A percentile compares a stretch with the other conserved stretches of the same genome.
Conservation (phyloP, 2,329 filamentous ascomycete genomes). For the Fusarium pininemorale region DNA sequence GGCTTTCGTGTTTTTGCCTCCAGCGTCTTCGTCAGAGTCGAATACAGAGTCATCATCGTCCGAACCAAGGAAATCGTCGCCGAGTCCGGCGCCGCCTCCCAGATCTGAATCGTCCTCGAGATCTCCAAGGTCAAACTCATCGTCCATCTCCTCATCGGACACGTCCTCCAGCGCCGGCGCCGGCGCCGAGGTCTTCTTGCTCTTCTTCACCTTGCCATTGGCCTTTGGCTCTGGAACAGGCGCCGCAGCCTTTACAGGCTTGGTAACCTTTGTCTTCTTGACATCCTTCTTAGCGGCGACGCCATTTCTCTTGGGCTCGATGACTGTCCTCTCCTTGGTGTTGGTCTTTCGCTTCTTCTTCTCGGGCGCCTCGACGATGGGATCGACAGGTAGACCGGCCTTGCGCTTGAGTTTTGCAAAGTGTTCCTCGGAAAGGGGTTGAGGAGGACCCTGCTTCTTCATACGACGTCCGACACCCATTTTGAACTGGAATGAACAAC, state of each 20-base stretch:
- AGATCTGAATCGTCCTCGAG: slow-evolving; percentile 56
- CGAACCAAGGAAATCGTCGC: slow-evolving; percentile 69
- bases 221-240: slow-evolving; percentile 40
- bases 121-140: slow-evolving; percentile 57
- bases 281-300: slow-evolving; percentile 41
- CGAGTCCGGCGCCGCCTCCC: slow-evolving; percentile 49
- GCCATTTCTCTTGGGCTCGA: slow-evolving; percentile 44
- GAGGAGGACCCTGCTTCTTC: slow-evolving; percentile 92
- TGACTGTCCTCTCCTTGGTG: slow-evolving; percentile 43
- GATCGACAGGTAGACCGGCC: slow-evolving; percentile 72
- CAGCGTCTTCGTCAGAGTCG: slow-evolving; percentile 75
- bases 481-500: slow-evolving; percentile 44
- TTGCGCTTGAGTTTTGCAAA: slow-evolving; percentile 87
- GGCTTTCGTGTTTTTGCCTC: slow-evolving; percentile 58
- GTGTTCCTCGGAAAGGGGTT: slow-evolving; percentile 81
- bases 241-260: slow-evolving; percentile 46
- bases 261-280: slow-evolving; percentile 47
- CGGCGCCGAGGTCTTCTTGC: slow-evolving; percentile 48
- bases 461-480: slow-evolving; percentile 94
- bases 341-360: slow-evolving; percentile 64
- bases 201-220: slow-evolving; percentile 45
- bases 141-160: slow-evolving; percentile 52
- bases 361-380: slow-evolving; percentile 66
- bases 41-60: slow-evolving; percentile 68
- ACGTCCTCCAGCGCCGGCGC: slow-evolving; percentile 57